phyloP scores from a whole-genome alignment of 306 rosid species.

The Lathyrus oleraceus region DNA sequence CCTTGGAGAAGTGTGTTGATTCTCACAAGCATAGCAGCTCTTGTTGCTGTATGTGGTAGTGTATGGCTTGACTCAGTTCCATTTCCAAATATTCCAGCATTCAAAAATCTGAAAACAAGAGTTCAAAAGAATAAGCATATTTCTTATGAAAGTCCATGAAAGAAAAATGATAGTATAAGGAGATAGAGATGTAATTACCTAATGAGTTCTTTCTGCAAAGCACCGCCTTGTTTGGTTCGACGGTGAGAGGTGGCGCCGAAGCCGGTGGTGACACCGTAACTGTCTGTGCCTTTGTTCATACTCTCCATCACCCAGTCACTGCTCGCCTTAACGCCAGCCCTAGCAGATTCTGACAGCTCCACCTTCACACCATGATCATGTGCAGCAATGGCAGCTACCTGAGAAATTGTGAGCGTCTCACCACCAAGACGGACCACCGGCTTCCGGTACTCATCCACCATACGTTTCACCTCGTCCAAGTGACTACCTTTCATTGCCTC shows the following conservation, averaged over 20 bases:
- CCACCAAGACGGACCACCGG: constrained; percentile 75
- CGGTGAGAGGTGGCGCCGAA: constrained; percentile 90
- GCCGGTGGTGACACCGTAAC: constrained; percentile 91
- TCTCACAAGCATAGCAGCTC: constrained; percentile 86
- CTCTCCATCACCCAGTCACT: no score
- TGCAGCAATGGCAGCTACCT: no score
- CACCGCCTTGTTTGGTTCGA: constrained; percentile 81
- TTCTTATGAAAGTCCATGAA: no score
- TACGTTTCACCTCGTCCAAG: constrained; percentile 80
- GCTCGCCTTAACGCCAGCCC: constrained; percentile 84
- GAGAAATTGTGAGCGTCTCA: no score
- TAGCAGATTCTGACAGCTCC: constrained; percentile 62
- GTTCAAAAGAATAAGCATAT: background rate
- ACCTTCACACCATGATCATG: no score
- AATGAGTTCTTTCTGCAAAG: constrained; percentile 81
- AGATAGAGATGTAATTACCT: no score
- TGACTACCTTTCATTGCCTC: constrained; percentile 76
- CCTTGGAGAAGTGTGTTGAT: constrained; percentile 94
- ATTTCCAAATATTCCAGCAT: constrained; percentile 78
- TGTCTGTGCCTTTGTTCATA: constrained; percentile 71
- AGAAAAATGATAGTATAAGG: no score
- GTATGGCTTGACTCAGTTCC: constrained; percentile 77
- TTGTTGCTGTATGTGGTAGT: constrained; percentile 61
- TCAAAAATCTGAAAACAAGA: constrained; percentile 56
- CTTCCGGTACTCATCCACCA: constrained; percentile 72